Base-by-base conservation (phyloP, 495 filamentous ascomycete genomes). In the Podospora sp. region DNA sequence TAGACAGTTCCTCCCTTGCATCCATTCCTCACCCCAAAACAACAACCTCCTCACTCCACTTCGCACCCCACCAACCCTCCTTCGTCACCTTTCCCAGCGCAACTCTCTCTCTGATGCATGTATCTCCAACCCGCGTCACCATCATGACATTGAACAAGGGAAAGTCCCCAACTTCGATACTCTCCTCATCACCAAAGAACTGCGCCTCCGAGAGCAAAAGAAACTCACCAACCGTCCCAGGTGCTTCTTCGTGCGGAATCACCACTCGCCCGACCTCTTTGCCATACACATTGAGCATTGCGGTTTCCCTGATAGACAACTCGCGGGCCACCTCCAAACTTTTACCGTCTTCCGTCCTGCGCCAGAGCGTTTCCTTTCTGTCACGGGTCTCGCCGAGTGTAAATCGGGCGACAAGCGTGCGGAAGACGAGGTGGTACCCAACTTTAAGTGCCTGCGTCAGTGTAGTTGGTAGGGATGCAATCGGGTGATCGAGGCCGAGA, bases 131-230 rank as follows among this genome's bases (percentile, higher is more conserved):
- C 21, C 50, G n/a, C 50, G 6, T 53, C 50, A 53, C 18, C 50
- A 59, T 6, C 56, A 59, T 59, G 21, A 59, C 56, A 33, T 59
- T 59, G 18, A 26, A 59, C 56, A 25, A 59, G 4, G 56, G 56
- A 25, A 27, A 59, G 9, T 59, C 56, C 21, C 22, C 56, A 4
- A 59, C 56, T 22, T 59, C 56, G n/a, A 59, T 33, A 33, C 8
- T 25, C 56, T 59, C 27, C 21, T 59, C 56, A 59, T 59, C 56
- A 4, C 56, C 56, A 59, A 59, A 59, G 27, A 26, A 59, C 27
- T 59, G 56, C 21, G 5, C 56, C 56, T 59, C 56, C 14, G 56
- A 59, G 5, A 59, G 9, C 7, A 59, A 16, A 59, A 59, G 6
- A 59, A 59, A 59, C 18, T 59, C 56, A 6, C 27, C 21, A 33